These are phyloP conservation scores for Withania somnifera DNA, from an alignment of 305 asterid species.

Conservation along the genomic window DNA sequence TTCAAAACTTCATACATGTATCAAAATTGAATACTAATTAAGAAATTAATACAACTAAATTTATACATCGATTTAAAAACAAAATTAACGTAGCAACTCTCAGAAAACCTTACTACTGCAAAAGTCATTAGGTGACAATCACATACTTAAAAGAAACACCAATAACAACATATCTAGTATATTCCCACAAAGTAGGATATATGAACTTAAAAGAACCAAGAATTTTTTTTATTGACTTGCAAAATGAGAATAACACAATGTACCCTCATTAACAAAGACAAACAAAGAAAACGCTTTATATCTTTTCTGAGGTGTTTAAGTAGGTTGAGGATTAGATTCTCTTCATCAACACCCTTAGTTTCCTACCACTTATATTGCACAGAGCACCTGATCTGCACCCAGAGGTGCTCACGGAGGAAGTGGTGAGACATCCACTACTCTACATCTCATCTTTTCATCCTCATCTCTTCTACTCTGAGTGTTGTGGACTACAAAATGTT, in stretches of 20 bases:
- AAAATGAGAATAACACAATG: slow-evolving; percentile 11
- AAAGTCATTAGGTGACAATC: neutral
- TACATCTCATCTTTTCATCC: slow-evolving; percentile 83
- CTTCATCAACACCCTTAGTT: slow-evolving; percentile 90
- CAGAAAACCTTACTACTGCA: neutral
- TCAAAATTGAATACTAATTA: neutral
- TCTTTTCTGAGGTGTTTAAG: slow-evolving; percentile 88
- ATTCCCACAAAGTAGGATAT: no score
- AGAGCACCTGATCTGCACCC: slow-evolving; percentile 60
- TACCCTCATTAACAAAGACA: slow-evolving; percentile 73
- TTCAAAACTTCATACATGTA: neutral
- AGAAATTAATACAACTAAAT: neutral
- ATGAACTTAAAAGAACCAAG: no score
- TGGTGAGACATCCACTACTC: slow-evolving; percentile 96
- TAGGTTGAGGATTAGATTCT: slow-evolving; percentile 60
- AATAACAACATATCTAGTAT: no score
- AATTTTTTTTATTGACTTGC: neutral
- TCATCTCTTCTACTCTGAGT: slow-evolving; percentile 80
- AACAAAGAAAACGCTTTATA: slow-evolving; percentile 81
- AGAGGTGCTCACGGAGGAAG: slow-evolving; percentile 60
- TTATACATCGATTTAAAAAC: neutral
- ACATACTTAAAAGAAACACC: neutral
- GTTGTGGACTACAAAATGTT: slow-evolving; percentile 85
- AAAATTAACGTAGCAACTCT: neutral
- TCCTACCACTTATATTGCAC: slow-evolving; percentile 92